Evolutionary conservation across 495 filamentous ascomycete genomes (phyloP), one percentile per base, ranked within the genome.

Genomic region (Pseudevernia furfuracea): DNA sequence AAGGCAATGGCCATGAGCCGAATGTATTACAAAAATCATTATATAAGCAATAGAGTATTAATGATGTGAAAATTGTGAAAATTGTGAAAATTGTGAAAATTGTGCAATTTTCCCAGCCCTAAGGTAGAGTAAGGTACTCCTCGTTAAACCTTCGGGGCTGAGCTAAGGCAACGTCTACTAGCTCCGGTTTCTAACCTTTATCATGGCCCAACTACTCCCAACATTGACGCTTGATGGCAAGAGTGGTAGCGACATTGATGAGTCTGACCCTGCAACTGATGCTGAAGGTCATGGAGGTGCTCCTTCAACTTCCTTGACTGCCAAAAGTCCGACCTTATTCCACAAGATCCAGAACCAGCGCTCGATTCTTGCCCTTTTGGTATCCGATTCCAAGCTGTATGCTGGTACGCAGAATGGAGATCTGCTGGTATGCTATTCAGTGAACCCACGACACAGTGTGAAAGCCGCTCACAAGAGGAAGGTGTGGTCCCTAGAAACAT

Each of bases 361-460:
- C 70, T 90, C 88, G 5, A 89, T 93, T 43, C 83, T 94, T 25
- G 79, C 86, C 0, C 78, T 94, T 41, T 85, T 81, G 0, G 81
- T 92, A 15, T 85, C 82, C 3, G 77, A 78, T 11, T 68, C 76
- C 32, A 78, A 85, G 66, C 82, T 94, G n/a, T 94, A 89, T 76
- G 91, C 92, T 28, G 94, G 93, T 41, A 90, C 92, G 23, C 92
- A 96, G 72, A 89, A 87, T 57, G 94, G 94, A 60, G 90, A 96
- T 75, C 92, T 98, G 62, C 76, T 94, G 58, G 89, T 88, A 73
- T 64, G 78, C 76, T 52, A 44, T 37, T 41, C 39, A 43, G 15
- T 57, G 39, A 34, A 58, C 11, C 23, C 41, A 14, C 23, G 12
- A 59, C 36, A 34, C 38, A 59, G 10, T 34, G 14, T 8, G 34